A percentile compares a stretch with the other conserved stretches of the same genome.
phyloP scores from a whole-genome alignment of 2,329 filamentous ascomycete genomes.

The Talaromyces sp. region DNA sequence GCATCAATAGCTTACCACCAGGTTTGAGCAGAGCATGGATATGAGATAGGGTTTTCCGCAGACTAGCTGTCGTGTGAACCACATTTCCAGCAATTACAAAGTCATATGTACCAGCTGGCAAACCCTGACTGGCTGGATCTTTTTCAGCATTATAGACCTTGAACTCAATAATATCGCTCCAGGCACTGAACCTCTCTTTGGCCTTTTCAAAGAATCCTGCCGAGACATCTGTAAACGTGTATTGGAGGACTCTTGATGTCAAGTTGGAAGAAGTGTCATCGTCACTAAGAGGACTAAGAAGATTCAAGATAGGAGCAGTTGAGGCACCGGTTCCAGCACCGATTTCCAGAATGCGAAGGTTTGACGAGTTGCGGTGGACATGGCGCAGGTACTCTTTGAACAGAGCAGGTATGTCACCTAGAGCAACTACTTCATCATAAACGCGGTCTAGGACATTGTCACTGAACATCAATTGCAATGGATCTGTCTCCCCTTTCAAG shows the following conservation, averaged over 20 bases:
- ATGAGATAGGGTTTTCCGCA: conserved; percentile 24
- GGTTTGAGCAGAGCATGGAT: conserved; percentile 30
- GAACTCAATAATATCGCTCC: conserved; percentile 24
- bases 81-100: conserved; percentile 34
- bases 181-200: conserved; percentile 22
- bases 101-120: conserved; percentile 26
- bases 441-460: conserved; percentile 27
- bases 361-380: conserved; percentile 22
- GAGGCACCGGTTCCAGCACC: conserved; percentile 44
- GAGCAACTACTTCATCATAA: conserved; percentile 25
- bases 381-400: conserved; percentile 19
- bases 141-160: conserved; percentile 27
- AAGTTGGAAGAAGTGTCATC: background rate
- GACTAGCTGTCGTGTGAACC: conserved; percentile 27
- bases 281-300: conserved; percentile 18
- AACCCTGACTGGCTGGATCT: conserved; percentile 27
- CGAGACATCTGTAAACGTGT: conserved; percentile 30
- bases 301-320: conserved; percentile 33
- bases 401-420: conserved; percentile 21
- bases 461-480: conserved; percentile 32
- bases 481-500: conserved; percentile 26
- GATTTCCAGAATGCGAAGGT: conserved; percentile 35
- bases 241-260: conserved; percentile 14
- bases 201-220: conserved; percentile 30
- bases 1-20: conserved; percentile 43